Conservation (phyloP, 768 basidiomycete species). For the Chalciporus pseudorubinellus region DNA sequence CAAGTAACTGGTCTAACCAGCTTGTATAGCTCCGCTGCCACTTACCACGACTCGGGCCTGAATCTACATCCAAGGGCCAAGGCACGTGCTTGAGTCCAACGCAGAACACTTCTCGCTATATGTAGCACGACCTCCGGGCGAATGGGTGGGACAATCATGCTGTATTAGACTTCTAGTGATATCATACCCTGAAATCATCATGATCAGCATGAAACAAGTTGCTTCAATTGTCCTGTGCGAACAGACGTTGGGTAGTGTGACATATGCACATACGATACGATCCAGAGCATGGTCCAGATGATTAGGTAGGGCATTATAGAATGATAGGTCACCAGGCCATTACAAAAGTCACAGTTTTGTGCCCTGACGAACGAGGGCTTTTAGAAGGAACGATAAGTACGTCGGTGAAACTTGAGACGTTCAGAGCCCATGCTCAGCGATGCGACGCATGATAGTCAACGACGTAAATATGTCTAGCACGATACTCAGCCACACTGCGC, state of each 20-base stretch:
- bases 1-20: no score
- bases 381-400: not conserved
- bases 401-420: not conserved
- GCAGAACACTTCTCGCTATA: no score
- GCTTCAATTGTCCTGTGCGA: no score
- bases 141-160: no score
- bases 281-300: not conserved
- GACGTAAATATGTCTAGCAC: slow-evolving; percentile 54
- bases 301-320: not conserved
- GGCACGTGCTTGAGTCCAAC: no score
- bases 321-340: not conserved
- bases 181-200: no score
- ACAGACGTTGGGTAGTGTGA: not conserved
- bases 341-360: not conserved
- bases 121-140: no score
- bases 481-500: slow-evolving; percentile 3
- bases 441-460: slow-evolving; percentile 63
- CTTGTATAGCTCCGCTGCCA: no score
- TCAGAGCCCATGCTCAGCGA: slow-evolving; percentile 48
- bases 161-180: no score
- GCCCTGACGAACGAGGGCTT: not conserved
- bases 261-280: not conserved
- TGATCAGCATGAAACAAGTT: no score
- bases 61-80: no score
- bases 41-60: no score